Conservation (phyloP, 345 rosid species). For the Gynandropsis gynandra region DNA sequence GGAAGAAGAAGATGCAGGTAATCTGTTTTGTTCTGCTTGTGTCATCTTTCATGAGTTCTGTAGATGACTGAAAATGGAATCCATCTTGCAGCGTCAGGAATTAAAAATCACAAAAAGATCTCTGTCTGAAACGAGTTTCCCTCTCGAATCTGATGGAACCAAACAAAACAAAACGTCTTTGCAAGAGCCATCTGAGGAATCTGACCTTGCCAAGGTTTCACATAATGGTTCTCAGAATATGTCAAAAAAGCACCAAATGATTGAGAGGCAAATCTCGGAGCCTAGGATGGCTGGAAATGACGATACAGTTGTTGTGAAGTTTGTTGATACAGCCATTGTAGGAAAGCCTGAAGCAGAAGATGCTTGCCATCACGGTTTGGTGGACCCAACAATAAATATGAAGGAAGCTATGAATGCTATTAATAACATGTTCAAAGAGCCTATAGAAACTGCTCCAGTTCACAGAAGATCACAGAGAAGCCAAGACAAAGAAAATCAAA, state of each 20-base stretch:
- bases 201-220: conserved; percentile 15
- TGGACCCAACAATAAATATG: conserved; percentile 80
- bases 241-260: conserved; percentile 20
- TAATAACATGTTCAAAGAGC: conserved; percentile 80
- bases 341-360: conserved; percentile 72
- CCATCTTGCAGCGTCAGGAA: conserved; percentile 37
- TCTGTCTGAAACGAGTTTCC: conserved; percentile 18
- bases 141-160: conserved; percentile 4
- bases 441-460: conserved; percentile 52
- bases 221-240: conserved; percentile 3
- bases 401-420: conserved; percentile 84
- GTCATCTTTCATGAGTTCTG: conserved; percentile 6
- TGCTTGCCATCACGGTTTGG: conserved; percentile 80
- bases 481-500: conserved; percentile 32
- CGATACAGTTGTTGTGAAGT: conserved; percentile 46
- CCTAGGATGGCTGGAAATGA: conserved; percentile 25
- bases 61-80: conserved; percentile 11
- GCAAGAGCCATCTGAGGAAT: conserved; percentile 22
- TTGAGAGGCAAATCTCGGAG: conserved; percentile 26
- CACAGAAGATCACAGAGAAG: conserved; percentile 38
- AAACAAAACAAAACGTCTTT: conserved; percentile 28
- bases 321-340: conserved; percentile 62
- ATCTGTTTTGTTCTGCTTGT: conserved; percentile 9
- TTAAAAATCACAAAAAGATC: conserved; percentile 32
- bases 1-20: conserved; percentile 59